Percentiles rank a stretch among this genome's conserved stretches.
Evolutionary conservation across 1,284 basidiomycete genomes (phyloP).

Genomic region (Trichosporon coremiiforme): DNA sequence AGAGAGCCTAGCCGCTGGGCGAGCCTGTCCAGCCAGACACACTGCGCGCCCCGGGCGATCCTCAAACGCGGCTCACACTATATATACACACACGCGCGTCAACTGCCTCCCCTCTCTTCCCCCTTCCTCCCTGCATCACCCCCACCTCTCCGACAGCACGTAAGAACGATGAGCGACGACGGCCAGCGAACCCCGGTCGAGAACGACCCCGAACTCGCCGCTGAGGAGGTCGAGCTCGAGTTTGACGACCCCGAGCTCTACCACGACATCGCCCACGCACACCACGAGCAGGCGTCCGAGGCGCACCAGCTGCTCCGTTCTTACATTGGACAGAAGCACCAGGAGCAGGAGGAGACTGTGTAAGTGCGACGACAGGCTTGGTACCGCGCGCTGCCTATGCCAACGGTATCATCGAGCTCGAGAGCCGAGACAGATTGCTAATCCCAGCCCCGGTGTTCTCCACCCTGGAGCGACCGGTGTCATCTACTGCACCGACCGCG

Average conservation of each 20-base stretch:
- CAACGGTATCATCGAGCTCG: no score
- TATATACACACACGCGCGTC: constrained; percentile 2
- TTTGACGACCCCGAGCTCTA: constrained; percentile 11
- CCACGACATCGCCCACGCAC: not conserved
- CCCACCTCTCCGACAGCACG: not conserved
- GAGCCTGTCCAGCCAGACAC: not conserved
- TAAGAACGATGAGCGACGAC: not conserved
- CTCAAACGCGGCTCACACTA: not conserved
- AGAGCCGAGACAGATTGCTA: not conserved
- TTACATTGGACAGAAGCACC: constrained; percentile 35
- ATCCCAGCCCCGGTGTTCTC: constrained; percentile 57
- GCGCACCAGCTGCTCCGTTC: constrained; percentile 65
- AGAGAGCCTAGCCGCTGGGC: not conserved
- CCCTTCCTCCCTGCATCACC: not conserved
- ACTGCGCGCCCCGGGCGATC: not conserved
- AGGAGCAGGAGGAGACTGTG: constrained; percentile 30
- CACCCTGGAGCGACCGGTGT: constrained; percentile 57
- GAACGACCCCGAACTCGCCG: not conserved
- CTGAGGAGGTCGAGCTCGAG: constrained; percentile 13
- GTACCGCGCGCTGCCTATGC: no score
- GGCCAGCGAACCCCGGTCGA: not conserved
- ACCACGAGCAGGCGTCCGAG: constrained; percentile 71
- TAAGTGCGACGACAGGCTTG: constrained; percentile 8
- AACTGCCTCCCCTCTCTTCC: not conserved
- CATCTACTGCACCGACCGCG: constrained; percentile 80